A percentile compares a stretch with the other conserved stretches of the same genome.
Evolutionary conservation across 2,329 filamentous ascomycete species (phyloP).

Genomic region (Cercospora zeina): DNA sequence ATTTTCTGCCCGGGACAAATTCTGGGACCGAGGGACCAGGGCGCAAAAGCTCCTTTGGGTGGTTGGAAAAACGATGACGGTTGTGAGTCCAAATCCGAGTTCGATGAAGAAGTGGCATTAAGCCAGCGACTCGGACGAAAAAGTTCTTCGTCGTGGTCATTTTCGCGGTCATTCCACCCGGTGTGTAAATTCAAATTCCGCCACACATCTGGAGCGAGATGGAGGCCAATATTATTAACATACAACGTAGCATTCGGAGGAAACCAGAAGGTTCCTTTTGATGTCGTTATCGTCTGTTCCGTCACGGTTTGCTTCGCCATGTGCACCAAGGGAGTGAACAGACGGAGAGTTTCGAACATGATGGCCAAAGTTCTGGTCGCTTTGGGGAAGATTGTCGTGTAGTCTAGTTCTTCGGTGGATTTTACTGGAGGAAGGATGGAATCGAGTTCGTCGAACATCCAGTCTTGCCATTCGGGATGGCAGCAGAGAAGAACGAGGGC

Average conservation of each 20-base stretch:
- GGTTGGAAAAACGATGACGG: slow-evolving; percentile 38
- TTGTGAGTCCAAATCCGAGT: neutral
- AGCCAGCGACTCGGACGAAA: slow-evolving; percentile 49
- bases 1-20: slow-evolving; percentile 58
- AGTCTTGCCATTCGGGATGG: slow-evolving; percentile 54
- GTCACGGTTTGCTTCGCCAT: slow-evolving; percentile 40
- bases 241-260: slow-evolving; percentile 41
- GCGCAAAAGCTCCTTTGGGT: slow-evolving; percentile 46
- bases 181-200: slow-evolving; percentile 30
- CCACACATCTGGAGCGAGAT: slow-evolving; percentile 32
- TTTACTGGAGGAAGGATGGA: slow-evolving; percentile 37
- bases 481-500: slow-evolving; percentile 51
- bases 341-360: slow-evolving; percentile 54
- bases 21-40: slow-evolving; percentile 54
- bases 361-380: slow-evolving; percentile 50
- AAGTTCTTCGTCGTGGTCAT: slow-evolving; percentile 34
- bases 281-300: slow-evolving; percentile 39
- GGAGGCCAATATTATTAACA: slow-evolving; percentile 41
- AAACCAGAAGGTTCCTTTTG: slow-evolving; percentile 37
- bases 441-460: slow-evolving; percentile 54
- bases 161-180: slow-evolving; percentile 8
- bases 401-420: slow-evolving; percentile 40
- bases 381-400: slow-evolving; percentile 48
- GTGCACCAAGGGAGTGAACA: slow-evolving; percentile 45
- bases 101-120: slow-evolving; percentile 20